A percentile compares a stretch with the other conserved stretches of the same genome.
Conservation (phyloP, 2,329 filamentous ascomycete genomes). For the Nectriaceae sp. region DNA sequence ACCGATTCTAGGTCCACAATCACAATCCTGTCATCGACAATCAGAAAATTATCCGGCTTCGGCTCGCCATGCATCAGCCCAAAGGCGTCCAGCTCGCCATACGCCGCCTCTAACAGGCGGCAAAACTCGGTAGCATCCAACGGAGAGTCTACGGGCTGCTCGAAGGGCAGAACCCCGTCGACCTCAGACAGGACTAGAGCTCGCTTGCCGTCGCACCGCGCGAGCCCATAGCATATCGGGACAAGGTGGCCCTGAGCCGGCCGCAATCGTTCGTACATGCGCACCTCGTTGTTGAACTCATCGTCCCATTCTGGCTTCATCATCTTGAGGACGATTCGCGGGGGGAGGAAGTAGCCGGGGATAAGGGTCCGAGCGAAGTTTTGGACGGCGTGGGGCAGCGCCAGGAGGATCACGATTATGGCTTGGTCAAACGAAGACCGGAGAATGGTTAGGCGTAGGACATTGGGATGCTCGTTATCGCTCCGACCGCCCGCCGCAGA, state of each 20-base stretch:
- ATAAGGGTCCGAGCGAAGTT: neutral
- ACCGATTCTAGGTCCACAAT: conserved; percentile 11
- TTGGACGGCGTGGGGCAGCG: neutral
- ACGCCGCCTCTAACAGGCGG: neutral
- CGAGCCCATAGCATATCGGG: conserved; percentile 15
- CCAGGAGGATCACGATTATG: neutral
- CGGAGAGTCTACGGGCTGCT: conserved; percentile 4
- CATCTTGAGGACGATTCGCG: conserved; percentile 16
- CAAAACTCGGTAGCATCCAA: conserved; percentile 3
- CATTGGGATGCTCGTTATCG: conserved; percentile 1
- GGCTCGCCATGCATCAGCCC: conserved; percentile 8
- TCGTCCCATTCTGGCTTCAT: conserved; percentile 14
- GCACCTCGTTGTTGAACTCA: conserved; percentile 19
- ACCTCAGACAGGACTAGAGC: conserved; percentile 16
- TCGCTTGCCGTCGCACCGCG: conserved; percentile 7
- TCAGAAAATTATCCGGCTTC: conserved; percentile 14
- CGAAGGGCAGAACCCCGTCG: conserved; percentile 5
- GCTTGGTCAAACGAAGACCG: neutral
- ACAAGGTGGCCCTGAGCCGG: conserved; percentile 13
- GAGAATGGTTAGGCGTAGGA: conserved; percentile 1
- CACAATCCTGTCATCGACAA: conserved; percentile 13
- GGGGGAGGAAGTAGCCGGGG: conserved; percentile 11
- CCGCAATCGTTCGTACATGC: conserved; percentile 10
- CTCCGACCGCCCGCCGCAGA: neutral
- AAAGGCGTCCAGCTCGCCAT: neutral